Conservation (phyloP, 768 basidiomycete species). For the Tubosaeta sp. region DNA sequence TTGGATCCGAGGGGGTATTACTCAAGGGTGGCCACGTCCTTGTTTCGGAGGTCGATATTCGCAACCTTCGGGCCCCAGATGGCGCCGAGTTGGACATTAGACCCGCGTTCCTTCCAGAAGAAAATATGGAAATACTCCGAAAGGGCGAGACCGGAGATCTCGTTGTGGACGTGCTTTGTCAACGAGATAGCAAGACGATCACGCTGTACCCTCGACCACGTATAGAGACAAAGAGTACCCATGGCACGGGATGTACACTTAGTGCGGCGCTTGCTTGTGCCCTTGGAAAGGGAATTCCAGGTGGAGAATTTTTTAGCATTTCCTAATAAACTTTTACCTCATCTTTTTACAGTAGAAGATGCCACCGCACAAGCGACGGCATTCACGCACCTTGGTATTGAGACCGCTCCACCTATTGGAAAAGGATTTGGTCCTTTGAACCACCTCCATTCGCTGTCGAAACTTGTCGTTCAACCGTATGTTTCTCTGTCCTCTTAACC, state of each 20-base stretch:
- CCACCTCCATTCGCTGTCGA: slow-evolving; percentile 63
- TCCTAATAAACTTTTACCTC: background rate
- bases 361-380: slow-evolving; percentile 56
- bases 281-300: slow-evolving; percentile 48
- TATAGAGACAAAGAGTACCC: slow-evolving; percentile 68
- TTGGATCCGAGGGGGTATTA: slow-evolving; percentile 57
- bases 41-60: slow-evolving; percentile 43
- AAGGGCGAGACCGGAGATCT: slow-evolving; percentile 23
- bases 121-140: slow-evolving; percentile 64
- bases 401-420: slow-evolving; percentile 63
- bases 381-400: slow-evolving; percentile 77
- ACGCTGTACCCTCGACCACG: slow-evolving; percentile 59
- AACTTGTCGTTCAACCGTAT: slow-evolving; percentile 48
- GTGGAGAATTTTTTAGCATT: slow-evolving; percentile 23
- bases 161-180: slow-evolving; percentile 64
- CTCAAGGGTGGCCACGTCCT: slow-evolving; percentile 84
- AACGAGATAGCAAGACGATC: slow-evolving; percentile 27
- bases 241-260: slow-evolving; percentile 93
- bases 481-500: slow-evolving; percentile 28
- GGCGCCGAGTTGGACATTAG: slow-evolving; percentile 35
- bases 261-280: slow-evolving; percentile 73
- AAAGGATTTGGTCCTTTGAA: slow-evolving; percentile 82
- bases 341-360: slow-evolving; percentile 42
- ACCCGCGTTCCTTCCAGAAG: slow-evolving; percentile 42
- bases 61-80: slow-evolving; percentile 23